Evolutionary conservation across 441 rosid species (phyloP), one percentile per base, ranked within the genome.

Genomic region (Melastoma candidum): DNA sequence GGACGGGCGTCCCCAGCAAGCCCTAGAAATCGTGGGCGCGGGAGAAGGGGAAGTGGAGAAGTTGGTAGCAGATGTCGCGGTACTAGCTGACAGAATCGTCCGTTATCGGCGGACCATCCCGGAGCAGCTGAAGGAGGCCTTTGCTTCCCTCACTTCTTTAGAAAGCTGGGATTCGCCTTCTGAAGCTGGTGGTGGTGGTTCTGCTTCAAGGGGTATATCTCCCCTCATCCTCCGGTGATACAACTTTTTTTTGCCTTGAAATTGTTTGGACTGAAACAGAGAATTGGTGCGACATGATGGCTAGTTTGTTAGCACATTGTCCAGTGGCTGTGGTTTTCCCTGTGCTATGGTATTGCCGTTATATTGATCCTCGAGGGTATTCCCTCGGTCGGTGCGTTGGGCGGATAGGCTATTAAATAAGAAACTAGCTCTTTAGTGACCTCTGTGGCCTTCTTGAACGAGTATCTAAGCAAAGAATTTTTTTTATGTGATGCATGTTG

Each of bases 41-140:
- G 50, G 46, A 1, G 70, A 67, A 47, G 68, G 55, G 49, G 86
- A 82, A 39, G 60, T 79, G 56, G 76, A 77, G 65, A 57, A 66
- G 59, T 62, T 84, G 66, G 79, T 75, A 59, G 46, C 64, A 3
- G 85, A 84, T 44, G 80, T 74, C 58, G 64, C 71, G 70, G 68
- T 60, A 58, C 71, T 82, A 81, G 82, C 70, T 25, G 69, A 64
- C 57, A 78, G 66, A 73, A 70, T 82, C 68, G 64, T 70, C 41
- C 76, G 75, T 14, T 74, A 60, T 71, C 68, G 85, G 48, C 54
- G 72, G 49, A 67, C 64, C 43, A 74, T 82, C 29, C 89, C 84
- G 7, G 79, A 74, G 48, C 81, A 75, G 71, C 76, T 85, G 41
- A 76, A 60, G 63, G 47, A 53, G 25, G 60, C 59, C 62, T 22